phyloP scores from a whole-genome alignment of 1,139 yeast species.

The Suhomyces atakaporum region DNA sequence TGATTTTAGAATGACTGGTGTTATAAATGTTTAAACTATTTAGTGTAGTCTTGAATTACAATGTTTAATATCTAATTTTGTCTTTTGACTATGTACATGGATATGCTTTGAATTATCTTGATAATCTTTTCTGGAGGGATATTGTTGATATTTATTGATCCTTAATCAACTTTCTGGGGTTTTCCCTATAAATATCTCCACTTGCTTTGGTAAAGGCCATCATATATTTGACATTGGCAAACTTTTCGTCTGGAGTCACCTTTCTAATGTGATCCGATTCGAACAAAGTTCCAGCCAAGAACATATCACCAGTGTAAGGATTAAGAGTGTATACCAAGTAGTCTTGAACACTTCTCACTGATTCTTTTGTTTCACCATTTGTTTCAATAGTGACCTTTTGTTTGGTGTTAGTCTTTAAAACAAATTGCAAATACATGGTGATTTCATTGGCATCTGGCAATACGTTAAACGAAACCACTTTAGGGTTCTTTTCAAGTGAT shows the following conservation, averaged over 20 bases:
- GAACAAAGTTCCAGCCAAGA: constrained; percentile 78
- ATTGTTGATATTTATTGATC: too few relatives aligned
- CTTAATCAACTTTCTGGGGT: constrained; percentile 17
- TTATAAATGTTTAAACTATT: background rate
- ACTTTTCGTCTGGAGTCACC: constrained; percentile 47
- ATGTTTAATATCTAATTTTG: too few relatives aligned
- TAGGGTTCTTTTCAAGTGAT: constrained; percentile 70
- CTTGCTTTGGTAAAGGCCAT: constrained; percentile 30
- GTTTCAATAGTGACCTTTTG: constrained; percentile 60
- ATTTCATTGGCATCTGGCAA: constrained; percentile 71
- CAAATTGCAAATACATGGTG: constrained; percentile 67
- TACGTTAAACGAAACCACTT: constrained; percentile 60
- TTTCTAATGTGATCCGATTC: constrained; percentile 55
- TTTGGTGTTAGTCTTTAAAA: constrained; percentile 72
- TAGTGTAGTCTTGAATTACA: too few relatives aligned
- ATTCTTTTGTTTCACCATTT: constrained; percentile 35
- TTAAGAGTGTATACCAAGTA: constrained; percentile 77
- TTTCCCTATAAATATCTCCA: constrained; percentile 48
- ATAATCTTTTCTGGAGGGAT: too few relatives aligned
- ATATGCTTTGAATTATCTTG: too few relatives aligned
- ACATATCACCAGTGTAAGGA: constrained; percentile 65
- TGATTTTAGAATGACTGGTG: background rate
- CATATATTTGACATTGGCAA: constrained; percentile 21
- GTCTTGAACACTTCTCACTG: constrained; percentile 67
- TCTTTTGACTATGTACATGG: background rate